Base-by-base conservation (phyloP, 345 rosid genomes). In the Populus nigra region DNA sequence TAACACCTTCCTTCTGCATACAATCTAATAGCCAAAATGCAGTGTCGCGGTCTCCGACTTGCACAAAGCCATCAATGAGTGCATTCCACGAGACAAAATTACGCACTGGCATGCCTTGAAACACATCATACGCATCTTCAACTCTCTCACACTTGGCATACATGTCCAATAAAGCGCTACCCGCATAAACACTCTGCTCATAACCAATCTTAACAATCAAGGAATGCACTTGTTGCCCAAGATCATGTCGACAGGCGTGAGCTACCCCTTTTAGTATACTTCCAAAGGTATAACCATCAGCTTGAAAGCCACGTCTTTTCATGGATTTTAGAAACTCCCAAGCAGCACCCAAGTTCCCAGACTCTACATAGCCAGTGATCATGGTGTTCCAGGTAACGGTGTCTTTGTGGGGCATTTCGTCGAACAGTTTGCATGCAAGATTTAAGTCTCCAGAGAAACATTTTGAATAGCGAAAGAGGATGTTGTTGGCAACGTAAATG, bases 1-100 rank as follows among this genome's bases (percentile, higher is more conserved):
- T 79, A 29, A 82, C 80, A 23, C 88, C 86, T 3, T 84, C 87
- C 78, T 55, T 73, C 89, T 88, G 93, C 97, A 93, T 90, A 35
- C 81, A 73, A 69, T 76, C 57, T 13, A 93, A 73, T 73, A 91
- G 82, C 88, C 88, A 83, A 85, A 91, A 93, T 2, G 83, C 86
- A 18, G 69, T 80, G 43, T 80, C 78, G 8, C 84, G 80, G 82
- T 90, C 92, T 7, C 87, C 38, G 13, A 77, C 69, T 27, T 87
- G 84, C 8, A 75, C 88, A 82, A 90, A 91, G n/a, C 96, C 96
- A 81, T 87, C 84, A 53, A 91, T 88, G 77, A 91, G 78, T 13
- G 92, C 96, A 80, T 91, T 93, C 93, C 95, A 91, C 0, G 93
- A 86, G 68, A 91, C 91, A 23, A 90, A 81, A 77, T 90, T 91